Base-by-base conservation (phyloP, 2,329 filamentous ascomycete species). In the Pezicula radicicola region DNA sequence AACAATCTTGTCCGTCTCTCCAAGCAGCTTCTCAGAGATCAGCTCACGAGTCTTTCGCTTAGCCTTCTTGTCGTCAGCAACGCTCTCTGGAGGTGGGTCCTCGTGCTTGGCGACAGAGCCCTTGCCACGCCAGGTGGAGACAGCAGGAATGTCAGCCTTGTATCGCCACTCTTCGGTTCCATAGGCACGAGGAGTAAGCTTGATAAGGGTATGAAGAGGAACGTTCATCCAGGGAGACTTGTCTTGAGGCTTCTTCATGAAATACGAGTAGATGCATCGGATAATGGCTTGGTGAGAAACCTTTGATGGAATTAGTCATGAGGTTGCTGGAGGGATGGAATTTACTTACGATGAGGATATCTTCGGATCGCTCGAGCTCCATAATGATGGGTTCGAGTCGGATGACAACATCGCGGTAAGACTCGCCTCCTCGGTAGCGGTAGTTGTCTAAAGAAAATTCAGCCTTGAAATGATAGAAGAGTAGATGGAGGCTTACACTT, bases 351-450 rank as follows among this genome's bases (percentile, higher is more conserved):
- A 99, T 97, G 55, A 99, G 84, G 60, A 99, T 96, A 67, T 99
- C 95, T 71, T 97, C 94, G 61, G 87, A 91, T 56, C 94, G 84
- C 72, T 99, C 94, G 48, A 99, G 79, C 70, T 99, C 94, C 94
- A 99, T 99, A 73, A 99, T 99, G 72, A 99, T 99, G 56, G 94
- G 94, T 68, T 99, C 94, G 0, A 99, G 84, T 1, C 94, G 91
- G 64, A 97, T 97, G 39, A 99, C 94, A 1, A 99, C 93, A 66
- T 99, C 94, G 51, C 93, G 89, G 43, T 58, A 87, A 55, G 89
- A 95, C 74, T 99, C 94, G 49, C 94, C 94, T 57, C 94, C 94
- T 5, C 94, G 87, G 72, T 99, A 99, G 52, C 94, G 91, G 74
- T 99, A 99, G 75, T 99, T 97, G 82, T 97, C 42, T 45, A n/a